Evolutionary conservation across 1,284 basidiomycete species (phyloP), one percentile per base, ranked within the genome.

Genomic region (Cutaneotrichosporon cyanovorans): DNA sequence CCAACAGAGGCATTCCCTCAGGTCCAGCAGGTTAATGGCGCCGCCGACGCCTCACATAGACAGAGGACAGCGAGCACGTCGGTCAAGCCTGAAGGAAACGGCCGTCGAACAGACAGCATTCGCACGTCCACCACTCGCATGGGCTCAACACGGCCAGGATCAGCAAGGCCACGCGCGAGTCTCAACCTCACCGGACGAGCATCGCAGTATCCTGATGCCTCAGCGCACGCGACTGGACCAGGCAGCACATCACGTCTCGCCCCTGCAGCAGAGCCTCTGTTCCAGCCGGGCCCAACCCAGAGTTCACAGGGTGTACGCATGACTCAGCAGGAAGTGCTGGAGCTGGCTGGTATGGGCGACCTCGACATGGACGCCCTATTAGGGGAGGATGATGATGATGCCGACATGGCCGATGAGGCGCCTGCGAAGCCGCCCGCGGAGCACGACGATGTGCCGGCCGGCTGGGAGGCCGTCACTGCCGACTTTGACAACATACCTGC

Each of bases 1-100:
- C 40, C 49, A 9, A 67, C 60, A 21, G 64, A 68, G 9, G 66
- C 59, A 1, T 70, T 71, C 32, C 25, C 25, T 7, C 8, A 28
- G 8, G 25, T 12, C 25, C 35, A n/a, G n/a, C 9, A 12, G 16
- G 9, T 34, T 10, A 35, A 36, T 9, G 28, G 40, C 12, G 16
- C 12, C 19, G 23, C 25, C 6, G 21, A 14, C 14, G 25, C 34
- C 28, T 19, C 40, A 43, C 8, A 12, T 31, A 28, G 36, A 21
- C 22, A 38, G 20, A 22, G 37, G 20, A 5, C 28, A 9, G 16
- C 46, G 15, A 20, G 32, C 32, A 8, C 32, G 10, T 28, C 19
- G 21, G 33, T 42, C 32, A 16, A 22, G 30, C 20, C 32, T 22
- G 12, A 42, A 20, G 28, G 30, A 33, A 16, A 34, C n/a, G 25